Conservation (phyloP, 345 rosid species). For the Acer campestre region DNA sequence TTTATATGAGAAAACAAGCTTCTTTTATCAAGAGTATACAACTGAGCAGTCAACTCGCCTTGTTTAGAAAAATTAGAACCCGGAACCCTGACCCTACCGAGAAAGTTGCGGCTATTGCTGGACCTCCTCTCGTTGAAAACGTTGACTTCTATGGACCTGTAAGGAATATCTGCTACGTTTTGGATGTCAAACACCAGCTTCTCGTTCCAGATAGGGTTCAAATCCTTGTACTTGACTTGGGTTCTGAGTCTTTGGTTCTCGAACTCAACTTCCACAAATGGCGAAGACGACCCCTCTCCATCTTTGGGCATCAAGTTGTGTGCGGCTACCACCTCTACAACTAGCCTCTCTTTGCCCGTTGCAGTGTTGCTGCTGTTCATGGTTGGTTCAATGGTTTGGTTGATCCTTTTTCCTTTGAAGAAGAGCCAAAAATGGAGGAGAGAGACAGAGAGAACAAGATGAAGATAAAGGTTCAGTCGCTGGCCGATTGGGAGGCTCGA, state of each 20-base stretch:
- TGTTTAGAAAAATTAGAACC: slow-evolving; percentile 49
- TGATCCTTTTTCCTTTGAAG: not conserved
- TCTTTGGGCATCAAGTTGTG: slow-evolving; percentile 84
- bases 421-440: slow-evolving; percentile 8
- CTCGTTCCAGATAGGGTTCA: slow-evolving; percentile 83
- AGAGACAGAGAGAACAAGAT: not conserved
- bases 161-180: slow-evolving; percentile 54
- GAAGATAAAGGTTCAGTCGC: not conserved
- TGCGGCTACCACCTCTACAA: slow-evolving; percentile 69
- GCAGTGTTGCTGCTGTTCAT: slow-evolving; percentile 13
- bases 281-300: slow-evolving; percentile 75
- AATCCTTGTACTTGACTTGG: slow-evolving; percentile 55
- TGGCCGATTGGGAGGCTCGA: slow-evolving; percentile 20
- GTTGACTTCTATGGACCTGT: slow-evolving; percentile 51
- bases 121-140: slow-evolving; percentile 68
- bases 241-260: slow-evolving; percentile 62
- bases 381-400: not conserved
- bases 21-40: slow-evolving; percentile 66
- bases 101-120: slow-evolving; percentile 53
- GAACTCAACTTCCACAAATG: slow-evolving; percentile 72
- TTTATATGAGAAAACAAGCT: slow-evolving; percentile 69
- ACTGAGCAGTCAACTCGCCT: slow-evolving; percentile 49
- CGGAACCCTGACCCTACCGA: slow-evolving; percentile 62
- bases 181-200: slow-evolving; percentile 57
- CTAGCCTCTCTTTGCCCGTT: slow-evolving; percentile 54